Percentiles rank a stretch among this genome's conserved stretches.
Evolutionary conservation across 192 early-diverging fungal genomes (phyloP).

Genomic region (Linnemannia hyalina): DNA sequence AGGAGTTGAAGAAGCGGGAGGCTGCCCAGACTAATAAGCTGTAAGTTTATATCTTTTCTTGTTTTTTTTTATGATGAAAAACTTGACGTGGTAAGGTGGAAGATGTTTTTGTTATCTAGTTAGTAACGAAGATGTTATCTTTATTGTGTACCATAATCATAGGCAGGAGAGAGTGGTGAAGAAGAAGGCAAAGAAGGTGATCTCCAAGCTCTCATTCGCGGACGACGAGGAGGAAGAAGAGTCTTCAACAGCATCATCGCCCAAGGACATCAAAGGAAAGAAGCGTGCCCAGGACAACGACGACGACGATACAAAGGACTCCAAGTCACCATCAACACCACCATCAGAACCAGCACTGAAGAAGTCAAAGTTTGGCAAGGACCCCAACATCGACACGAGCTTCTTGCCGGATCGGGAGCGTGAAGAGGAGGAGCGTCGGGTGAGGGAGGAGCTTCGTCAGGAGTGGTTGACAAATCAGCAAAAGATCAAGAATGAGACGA

Average conservation of each 20-base stretch:
- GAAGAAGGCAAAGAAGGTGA: constrained; percentile 75
- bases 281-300: constrained; percentile 22
- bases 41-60: constrained; percentile 19
- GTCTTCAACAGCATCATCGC: constrained; percentile 30
- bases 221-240: constrained; percentile 72
- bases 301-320: constrained; percentile 36
- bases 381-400: constrained; percentile 92
- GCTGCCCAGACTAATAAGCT: constrained; percentile 72
- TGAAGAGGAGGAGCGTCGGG: constrained; percentile 79
- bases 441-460: constrained; percentile 81
- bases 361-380: constrained; percentile 76
- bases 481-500: constrained; percentile 84
- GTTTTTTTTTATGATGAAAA: no score
- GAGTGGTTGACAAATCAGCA: constrained; percentile 91
- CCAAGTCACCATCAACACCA: constrained; percentile 20
- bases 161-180: constrained; percentile 69
- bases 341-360: constrained; percentile 38
- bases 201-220: constrained; percentile 83
- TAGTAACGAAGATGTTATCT: background rate
- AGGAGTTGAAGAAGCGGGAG: constrained; percentile 84
- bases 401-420: constrained; percentile 93
- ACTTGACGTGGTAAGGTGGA: background rate
- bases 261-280: constrained; percentile 1
- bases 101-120: no score
- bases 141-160: background rate